Evolutionary conservation across 768 basidiomycete genomes (phyloP).

Genomic region (Mycena amicta): DNA sequence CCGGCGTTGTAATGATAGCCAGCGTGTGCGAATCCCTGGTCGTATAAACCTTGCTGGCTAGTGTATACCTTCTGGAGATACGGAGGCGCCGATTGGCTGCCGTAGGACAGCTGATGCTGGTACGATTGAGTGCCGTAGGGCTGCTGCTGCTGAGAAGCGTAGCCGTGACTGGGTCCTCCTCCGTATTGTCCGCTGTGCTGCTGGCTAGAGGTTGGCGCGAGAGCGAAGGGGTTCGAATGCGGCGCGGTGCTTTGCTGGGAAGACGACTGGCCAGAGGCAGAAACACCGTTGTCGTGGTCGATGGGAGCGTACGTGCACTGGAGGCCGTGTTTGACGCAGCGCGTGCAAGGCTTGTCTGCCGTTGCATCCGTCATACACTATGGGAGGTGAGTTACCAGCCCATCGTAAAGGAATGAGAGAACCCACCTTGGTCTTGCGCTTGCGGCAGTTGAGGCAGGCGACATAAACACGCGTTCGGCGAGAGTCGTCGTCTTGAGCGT

Average conservation of each 20-base stretch:
- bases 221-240: neutral
- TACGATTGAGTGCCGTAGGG: neutral
- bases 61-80: no score
- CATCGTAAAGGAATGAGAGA: neutral
- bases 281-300: no score
- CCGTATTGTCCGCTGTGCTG: no score
- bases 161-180: no score
- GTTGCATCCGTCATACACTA: neutral
- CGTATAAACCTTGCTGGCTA: no score
- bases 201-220: neutral
- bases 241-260: neutral
- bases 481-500: neutral
- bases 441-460: neutral
- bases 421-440: neutral
- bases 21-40: neutral
- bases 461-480: neutral
- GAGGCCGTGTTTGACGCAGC: neutral
- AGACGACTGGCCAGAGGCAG: no score
- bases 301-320: neutral
- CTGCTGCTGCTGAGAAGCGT: neutral
- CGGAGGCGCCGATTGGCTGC: neutral
- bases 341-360: neutral
- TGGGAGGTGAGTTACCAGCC: neutral
- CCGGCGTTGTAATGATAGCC: neutral
- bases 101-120: neutral